These are phyloP conservation scores for Mycena capillaripes DNA, from an alignment of 768 basidiomycete genomes.

Conservation along the genomic window DNA sequence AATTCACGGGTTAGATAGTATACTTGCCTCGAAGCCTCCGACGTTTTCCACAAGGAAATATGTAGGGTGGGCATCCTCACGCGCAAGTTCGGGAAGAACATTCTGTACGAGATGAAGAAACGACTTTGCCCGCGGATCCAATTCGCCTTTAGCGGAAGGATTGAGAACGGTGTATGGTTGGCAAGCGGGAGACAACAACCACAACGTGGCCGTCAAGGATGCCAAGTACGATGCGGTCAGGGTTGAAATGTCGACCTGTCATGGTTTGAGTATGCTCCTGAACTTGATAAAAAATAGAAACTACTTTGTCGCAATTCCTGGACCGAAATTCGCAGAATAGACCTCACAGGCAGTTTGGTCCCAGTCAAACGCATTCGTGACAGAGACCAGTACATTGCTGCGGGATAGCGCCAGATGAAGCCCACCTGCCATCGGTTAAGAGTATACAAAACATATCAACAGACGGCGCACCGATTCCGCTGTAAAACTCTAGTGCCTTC, in stretches of 20 bases:
- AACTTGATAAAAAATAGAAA: no score
- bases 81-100: conserved; percentile 72
- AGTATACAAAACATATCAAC: conserved; percentile 13
- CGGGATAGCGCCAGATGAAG: conserved; percentile 76
- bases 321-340: conserved; percentile 73
- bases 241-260: conserved; percentile 66
- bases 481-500: conserved; percentile 77
- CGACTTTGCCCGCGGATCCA: conserved; percentile 81
- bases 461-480: conserved; percentile 74
- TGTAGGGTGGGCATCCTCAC: conserved; percentile 61
- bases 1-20: background rate
- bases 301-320: conserved; percentile 62
- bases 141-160: conserved; percentile 75
- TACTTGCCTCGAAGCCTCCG: conserved; percentile 81
- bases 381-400: conserved; percentile 59
- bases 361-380: conserved; percentile 87
- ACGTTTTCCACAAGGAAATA: conserved; percentile 85
- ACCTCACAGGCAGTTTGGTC: conserved; percentile 81
- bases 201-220: conserved; percentile 67
- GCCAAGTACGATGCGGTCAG: conserved; percentile 65
- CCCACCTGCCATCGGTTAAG: conserved; percentile 65
- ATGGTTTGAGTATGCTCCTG: no score
- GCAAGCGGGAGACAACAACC: conserved; percentile 87
- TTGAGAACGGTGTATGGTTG: conserved; percentile 89
- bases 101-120: conserved; percentile 79